These are phyloP conservation scores for Plasmodium cynomolgi DNA, from an alignment of 169 alveolate species.

Conservation along the genomic window DNA sequence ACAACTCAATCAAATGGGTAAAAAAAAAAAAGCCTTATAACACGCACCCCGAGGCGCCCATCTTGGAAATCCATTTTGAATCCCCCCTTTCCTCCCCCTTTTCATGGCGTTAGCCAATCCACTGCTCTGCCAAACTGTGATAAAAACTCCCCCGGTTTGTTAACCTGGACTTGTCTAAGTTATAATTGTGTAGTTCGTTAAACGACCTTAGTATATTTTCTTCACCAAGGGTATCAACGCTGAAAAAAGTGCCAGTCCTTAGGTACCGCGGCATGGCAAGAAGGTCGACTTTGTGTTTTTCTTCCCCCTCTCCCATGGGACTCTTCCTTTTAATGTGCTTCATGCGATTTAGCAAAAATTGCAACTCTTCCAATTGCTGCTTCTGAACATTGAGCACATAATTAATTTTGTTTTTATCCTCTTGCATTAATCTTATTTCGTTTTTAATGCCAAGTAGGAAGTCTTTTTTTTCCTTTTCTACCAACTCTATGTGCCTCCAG, in stretches of 20 bases:
- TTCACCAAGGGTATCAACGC: neutral
- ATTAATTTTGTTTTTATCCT: constrained; percentile 48
- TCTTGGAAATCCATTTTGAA: neutral
- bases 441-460: constrained; percentile 36
- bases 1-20: neutral
- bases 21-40: neutral
- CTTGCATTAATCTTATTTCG: constrained; percentile 60
- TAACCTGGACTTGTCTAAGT: constrained; percentile 2
- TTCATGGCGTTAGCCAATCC: constrained; percentile 11
- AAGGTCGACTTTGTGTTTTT: neutral
- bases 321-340: constrained; percentile 6
- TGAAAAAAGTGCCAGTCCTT: constrained; percentile 25
- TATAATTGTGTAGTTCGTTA: constrained; percentile 48
- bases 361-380: constrained; percentile 55
- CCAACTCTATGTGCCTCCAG: constrained; percentile 49
- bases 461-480: constrained; percentile 31
- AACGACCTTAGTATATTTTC: neutral
- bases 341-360: constrained; percentile 26
- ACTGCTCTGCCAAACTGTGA: constrained; percentile 56
- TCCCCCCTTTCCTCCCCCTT: constrained; percentile 1
- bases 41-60: neutral
- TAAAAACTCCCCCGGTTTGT: constrained; percentile 28
- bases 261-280: constrained; percentile 33
- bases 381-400: constrained; percentile 52
- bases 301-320: neutral